Evolutionary conservation across 768 basidiomycete genomes (phyloP).

Genomic region (Serendipita sp.): DNA sequence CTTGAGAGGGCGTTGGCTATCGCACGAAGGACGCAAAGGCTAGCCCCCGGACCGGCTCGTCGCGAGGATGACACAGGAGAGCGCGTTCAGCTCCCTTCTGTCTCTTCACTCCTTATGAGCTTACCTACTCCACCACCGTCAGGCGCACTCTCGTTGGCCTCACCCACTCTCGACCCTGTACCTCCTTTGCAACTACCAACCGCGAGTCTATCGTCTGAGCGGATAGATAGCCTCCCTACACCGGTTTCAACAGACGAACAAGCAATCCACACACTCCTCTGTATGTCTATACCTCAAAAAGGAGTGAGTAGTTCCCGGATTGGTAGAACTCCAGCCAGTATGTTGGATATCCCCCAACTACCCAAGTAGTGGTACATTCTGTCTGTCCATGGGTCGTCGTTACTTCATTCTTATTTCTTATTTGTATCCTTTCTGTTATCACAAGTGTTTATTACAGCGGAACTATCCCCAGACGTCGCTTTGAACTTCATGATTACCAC

Average conservation of each 20-base stretch:
- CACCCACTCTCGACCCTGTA: not conserved
- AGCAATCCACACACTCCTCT: not conserved
- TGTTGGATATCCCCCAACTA: too few relatives aligned
- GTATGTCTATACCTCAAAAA: not conserved
- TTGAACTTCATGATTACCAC: not conserved
- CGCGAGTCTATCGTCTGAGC: too few relatives aligned
- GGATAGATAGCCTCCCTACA: not conserved
- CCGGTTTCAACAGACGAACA: not conserved
- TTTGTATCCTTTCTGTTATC: too few relatives aligned
- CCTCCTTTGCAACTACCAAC: not conserved
- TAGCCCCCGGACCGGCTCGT: not conserved
- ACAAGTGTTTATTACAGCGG: too few relatives aligned
- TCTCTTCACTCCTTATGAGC: not conserved
- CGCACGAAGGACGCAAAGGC: not conserved
- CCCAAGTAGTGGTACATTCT: too few relatives aligned
- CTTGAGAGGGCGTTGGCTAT: not conserved
- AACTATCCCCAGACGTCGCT: not conserved
- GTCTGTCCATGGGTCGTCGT: too few relatives aligned
- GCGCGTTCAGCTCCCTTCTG: not conserved
- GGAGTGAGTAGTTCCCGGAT: too few relatives aligned
- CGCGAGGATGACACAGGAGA: not conserved
- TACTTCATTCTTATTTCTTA: too few relatives aligned
- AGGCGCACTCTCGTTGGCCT: not conserved
- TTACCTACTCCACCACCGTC: not conserved
- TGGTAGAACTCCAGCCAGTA: too few relatives aligned